Evolutionary conservation across 2,329 filamentous ascomycete genomes (phyloP).

Genomic region (Geosmithia morbida): DNA sequence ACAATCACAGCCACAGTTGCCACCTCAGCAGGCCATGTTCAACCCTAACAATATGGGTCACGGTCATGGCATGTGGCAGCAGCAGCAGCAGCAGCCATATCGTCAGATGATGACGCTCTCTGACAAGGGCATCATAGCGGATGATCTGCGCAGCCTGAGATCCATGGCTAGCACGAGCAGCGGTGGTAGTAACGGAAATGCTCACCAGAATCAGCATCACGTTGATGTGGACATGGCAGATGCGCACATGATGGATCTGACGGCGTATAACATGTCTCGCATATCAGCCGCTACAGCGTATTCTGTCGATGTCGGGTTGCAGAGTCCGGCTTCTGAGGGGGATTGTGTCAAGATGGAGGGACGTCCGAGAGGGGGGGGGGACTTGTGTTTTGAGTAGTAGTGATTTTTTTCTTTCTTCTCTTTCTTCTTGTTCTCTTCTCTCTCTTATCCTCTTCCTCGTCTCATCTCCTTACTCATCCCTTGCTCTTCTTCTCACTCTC

Average conservation of each 20-base stretch:
- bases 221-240: slow-evolving; percentile 20
- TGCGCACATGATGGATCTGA: slow-evolving; percentile 13
- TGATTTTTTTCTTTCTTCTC: neutral
- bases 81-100: slow-evolving; percentile 13
- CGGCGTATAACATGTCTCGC: neutral
- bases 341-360: slow-evolving; percentile 1
- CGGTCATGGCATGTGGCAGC: neutral
- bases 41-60: neutral
- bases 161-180: slow-evolving; percentile 14
- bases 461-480: no score
- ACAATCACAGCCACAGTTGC: slow-evolving; percentile 1
- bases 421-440: neutral
- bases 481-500: neutral
- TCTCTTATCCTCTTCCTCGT: neutral
- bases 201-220: no score
- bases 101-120: slow-evolving; percentile 13
- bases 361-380: neutral
- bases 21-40: slow-evolving; percentile 4
- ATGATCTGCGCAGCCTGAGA: slow-evolving; percentile 19
- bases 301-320: neutral
- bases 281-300: neutral
- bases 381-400: no score
- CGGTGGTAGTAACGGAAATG: neutral
- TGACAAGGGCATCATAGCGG: slow-evolving; percentile 18
- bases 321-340: neutral